Percentiles rank a stretch among this genome's conserved stretches.
Conservation (phyloP, 2,329 filamentous ascomycete genomes). For the Colletotrichum gloeosporioides region DNA sequence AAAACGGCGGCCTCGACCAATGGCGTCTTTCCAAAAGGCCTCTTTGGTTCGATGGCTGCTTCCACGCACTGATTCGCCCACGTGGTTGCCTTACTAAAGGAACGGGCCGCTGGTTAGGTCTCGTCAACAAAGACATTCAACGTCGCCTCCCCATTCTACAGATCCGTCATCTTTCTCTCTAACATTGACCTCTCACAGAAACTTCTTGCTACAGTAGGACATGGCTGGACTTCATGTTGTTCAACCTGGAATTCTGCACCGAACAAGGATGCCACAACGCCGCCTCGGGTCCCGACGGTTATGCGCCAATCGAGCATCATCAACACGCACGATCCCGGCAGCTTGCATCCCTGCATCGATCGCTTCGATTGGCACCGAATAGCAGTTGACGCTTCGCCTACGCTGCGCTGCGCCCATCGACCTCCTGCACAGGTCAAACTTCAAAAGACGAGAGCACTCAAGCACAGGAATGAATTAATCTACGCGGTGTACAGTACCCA, state of each 20-base stretch:
- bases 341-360: conserved; percentile 20
- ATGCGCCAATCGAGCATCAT: conserved; percentile 3
- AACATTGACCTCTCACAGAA: not conserved
- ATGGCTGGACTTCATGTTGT: not conserved
- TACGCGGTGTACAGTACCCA: conserved; percentile 12
- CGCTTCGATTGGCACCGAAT: not conserved
- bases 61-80: conserved; percentile 12
- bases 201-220: not conserved
- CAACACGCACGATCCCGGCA: conserved; percentile 10
- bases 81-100: conserved; percentile 7
- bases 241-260: not conserved
- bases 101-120: conserved; percentile 15
- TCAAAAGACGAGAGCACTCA: not conserved
- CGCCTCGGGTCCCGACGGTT: not conserved
- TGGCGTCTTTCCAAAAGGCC: not conserved
- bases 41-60: not conserved
- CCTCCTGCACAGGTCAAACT: not conserved
- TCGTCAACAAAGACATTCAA: conserved; percentile 6
- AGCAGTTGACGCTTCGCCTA: not conserved
- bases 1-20: not conserved
- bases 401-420: not conserved
- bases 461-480: conserved; percentile 3
- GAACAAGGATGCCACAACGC: not conserved
- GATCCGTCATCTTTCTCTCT: not conserved
- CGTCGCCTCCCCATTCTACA: not conserved